Evolutionary conservation across 306 rosid species (phyloP).

Genomic region (Acacia crassicarpa): DNA sequence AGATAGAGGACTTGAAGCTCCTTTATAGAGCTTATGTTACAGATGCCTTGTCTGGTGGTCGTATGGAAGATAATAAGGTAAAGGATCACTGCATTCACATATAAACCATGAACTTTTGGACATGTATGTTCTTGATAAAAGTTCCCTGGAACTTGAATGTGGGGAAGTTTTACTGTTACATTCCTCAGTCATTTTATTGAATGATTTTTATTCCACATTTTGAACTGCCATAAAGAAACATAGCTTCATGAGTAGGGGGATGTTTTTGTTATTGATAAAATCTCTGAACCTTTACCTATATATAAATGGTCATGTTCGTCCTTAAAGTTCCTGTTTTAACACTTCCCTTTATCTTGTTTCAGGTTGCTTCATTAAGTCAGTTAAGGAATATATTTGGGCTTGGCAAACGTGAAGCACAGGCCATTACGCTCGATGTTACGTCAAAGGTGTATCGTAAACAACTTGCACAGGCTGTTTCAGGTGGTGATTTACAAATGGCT

Average conservation of each 20-base stretch:
- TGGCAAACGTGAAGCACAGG: constrained; percentile 90
- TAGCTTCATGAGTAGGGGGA: neutral
- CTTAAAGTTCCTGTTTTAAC: neutral
- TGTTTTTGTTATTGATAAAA: constrained; percentile 11
- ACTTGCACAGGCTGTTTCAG: constrained; percentile 69
- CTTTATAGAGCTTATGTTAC: constrained; percentile 61
- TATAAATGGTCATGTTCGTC: neutral
- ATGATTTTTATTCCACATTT: neutral
- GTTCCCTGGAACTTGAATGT: constrained; percentile 41
- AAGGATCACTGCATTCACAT: constrained; percentile 12
- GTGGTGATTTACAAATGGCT: constrained; percentile 78
- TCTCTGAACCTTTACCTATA: constrained; percentile 2
- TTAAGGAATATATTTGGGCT: constrained; percentile 89
- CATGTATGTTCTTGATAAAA: neutral
- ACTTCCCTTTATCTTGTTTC: constrained; percentile 26
- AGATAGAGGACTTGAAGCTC: constrained; percentile 83
- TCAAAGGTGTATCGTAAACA: constrained; percentile 80
- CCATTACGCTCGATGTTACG: constrained; percentile 70
- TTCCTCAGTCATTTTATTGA: constrained; percentile 11
- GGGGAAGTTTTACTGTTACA: constrained; percentile 1
- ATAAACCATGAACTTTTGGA: constrained; percentile 13
- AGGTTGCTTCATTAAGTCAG: constrained; percentile 78
- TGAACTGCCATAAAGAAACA: neutral
- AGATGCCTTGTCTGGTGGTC: constrained; percentile 52
- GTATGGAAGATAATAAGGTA: constrained; percentile 49